Conservation (phyloP, 306 rosid genomes). For the Gillenia trifoliata region DNA sequence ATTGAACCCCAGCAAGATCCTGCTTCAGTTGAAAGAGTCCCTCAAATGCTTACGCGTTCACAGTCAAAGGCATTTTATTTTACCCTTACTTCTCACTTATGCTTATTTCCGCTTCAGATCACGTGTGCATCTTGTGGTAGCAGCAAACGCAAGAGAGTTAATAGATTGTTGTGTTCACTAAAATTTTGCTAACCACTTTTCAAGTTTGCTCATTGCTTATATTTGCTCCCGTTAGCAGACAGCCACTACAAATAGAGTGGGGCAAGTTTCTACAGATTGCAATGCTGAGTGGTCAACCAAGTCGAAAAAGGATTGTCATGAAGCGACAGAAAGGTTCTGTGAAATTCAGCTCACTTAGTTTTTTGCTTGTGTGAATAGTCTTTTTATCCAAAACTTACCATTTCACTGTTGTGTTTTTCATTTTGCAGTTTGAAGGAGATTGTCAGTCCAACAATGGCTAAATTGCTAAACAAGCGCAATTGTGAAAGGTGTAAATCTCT, state of each 20-base stretch:
- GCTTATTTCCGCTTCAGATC: conserved; percentile 1
- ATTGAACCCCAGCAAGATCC: conserved; percentile 25
- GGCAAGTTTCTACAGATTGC: conserved; percentile 20
- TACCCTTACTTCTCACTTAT: conserved; percentile 10
- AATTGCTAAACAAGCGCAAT: conserved; percentile 31
- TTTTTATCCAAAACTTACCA: neutral
- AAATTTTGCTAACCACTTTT: neutral
- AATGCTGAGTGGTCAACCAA: conserved; percentile 8
- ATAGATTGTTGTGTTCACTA: neutral
- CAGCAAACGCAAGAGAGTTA: neutral
- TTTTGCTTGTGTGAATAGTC: neutral
- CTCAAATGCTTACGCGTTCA: conserved; percentile 2
- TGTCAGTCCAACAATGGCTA: conserved; percentile 20
- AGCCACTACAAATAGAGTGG: conserved; percentile 15
- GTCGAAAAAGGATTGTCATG: conserved; percentile 42
- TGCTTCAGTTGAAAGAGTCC: conserved; percentile 20
- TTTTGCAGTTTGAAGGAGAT: conserved; percentile 37
- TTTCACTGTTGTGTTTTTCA: neutral
- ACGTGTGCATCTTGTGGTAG: neutral
- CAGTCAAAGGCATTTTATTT: conserved; percentile 2
- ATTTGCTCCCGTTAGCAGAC: conserved; percentile 31
- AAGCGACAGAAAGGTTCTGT: conserved; percentile 46
- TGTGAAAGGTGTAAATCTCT: conserved; percentile 50
- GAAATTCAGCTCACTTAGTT: neutral
- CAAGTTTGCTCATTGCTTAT: neutral